Conservation (phyloP, 83 land plant genomes). For the Diphasiastrum complanatum region DNA sequence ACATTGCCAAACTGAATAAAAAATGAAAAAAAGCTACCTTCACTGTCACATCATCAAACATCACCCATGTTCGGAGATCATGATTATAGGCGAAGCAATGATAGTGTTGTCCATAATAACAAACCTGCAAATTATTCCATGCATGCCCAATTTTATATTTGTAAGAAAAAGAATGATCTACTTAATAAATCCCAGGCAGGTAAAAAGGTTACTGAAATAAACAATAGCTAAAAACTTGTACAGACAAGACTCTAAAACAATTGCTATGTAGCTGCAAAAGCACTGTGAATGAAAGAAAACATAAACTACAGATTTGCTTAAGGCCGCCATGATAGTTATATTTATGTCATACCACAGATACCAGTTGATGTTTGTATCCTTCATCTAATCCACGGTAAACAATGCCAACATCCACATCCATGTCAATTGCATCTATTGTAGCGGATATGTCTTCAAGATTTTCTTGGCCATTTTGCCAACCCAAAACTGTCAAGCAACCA, state of each 20-base stretch:
- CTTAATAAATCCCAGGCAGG: too few relatives aligned
- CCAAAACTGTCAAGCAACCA: conserved; percentile 79
- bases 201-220: too few relatives aligned
- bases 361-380: conserved; percentile 51
- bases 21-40: conserved; percentile 45
- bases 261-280: too few relatives aligned
- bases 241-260: too few relatives aligned
- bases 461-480: conserved; percentile 78
- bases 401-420: conserved; percentile 56
- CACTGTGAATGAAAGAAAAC: too few relatives aligned
- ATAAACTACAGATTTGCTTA: too few relatives aligned
- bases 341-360: conserved; percentile 96
- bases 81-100: conserved; percentile 84
- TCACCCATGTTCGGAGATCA: conserved; percentile 59
- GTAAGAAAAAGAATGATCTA: neutral
- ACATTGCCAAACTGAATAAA: neutral
- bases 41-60: conserved; percentile 85
- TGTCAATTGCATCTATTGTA: conserved; percentile 54
- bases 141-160: neutral
- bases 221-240: too few relatives aligned
- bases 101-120: conserved; percentile 92
- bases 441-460: conserved; percentile 68
- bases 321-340: too few relatives aligned
- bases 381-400: conserved; percentile 66
- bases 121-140: conserved; percentile 46